Conservation (phyloP, 2,329 filamentous ascomycete species). For the Stemphylium vesicarium region DNA sequence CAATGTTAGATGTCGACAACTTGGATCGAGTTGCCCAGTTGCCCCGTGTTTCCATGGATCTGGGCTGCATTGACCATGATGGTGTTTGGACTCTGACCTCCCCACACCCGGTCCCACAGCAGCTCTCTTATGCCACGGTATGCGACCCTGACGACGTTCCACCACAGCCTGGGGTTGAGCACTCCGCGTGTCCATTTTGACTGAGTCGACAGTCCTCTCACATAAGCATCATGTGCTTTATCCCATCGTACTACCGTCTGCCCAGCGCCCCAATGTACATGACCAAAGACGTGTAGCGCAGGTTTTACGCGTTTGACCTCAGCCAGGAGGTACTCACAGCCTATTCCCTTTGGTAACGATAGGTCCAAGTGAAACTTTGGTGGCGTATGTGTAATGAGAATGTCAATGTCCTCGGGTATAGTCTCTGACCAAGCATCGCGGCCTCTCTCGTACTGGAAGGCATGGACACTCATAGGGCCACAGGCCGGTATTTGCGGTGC, state of each 20-base stretch:
- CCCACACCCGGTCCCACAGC: conserved; percentile 67
- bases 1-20: conserved; percentile 48
- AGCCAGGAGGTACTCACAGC: conserved; percentile 71
- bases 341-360: conserved; percentile 65
- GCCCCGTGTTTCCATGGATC: conserved; percentile 57
- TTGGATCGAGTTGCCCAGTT: conserved; percentile 56
- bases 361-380: conserved; percentile 74
- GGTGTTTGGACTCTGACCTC: conserved; percentile 57
- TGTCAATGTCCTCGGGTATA: conserved; percentile 74
- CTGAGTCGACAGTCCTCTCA: conserved; percentile 62
- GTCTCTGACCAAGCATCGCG: conserved; percentile 74
- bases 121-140: conserved; percentile 62
- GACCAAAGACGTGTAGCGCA: conserved; percentile 80
- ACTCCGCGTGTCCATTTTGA: conserved; percentile 48
- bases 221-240: conserved; percentile 72
- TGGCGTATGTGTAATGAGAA: conserved; percentile 82
- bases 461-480: conserved; percentile 70
- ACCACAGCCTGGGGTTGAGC: conserved; percentile 54
- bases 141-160: conserved; percentile 58
- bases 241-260: conserved; percentile 76
- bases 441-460: conserved; percentile 74
- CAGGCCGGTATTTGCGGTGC: conserved; percentile 80
- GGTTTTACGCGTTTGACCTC: conserved; percentile 80
- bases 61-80: conserved; percentile 68
- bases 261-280: conserved; percentile 80